Percentiles rank a stretch among this genome's conserved stretches.
These are phyloP conservation scores for Tolypocladium ophioglossoides DNA, from an alignment of 2,329 filamentous ascomycete genomes.

Conservation along the genomic window DNA sequence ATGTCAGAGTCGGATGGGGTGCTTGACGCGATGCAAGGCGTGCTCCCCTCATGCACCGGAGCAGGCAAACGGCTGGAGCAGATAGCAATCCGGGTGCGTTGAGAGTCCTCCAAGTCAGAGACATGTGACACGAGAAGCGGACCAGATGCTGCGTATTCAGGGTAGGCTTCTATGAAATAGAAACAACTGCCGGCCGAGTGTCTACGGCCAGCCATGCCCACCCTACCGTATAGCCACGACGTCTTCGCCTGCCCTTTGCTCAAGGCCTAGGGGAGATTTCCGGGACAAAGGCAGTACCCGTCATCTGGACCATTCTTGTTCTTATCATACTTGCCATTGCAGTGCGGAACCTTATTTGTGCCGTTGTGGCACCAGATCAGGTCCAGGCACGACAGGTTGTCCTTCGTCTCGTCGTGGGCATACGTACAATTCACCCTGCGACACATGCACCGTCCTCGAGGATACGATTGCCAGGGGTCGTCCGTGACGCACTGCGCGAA, in stretches of 20 bases:
- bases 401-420: not conserved
- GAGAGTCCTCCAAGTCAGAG: not conserved
- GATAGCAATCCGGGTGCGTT: no score
- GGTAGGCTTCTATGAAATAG: not conserved
- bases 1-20: not conserved
- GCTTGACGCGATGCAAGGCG: not conserved
- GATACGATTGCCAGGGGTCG: not conserved
- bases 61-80: no score
- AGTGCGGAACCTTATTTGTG: not conserved
- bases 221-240: not conserved
- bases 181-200: not conserved
- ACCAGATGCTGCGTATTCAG: not conserved
- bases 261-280: not conserved
- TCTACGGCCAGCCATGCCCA: not conserved
- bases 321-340: constrained; percentile 1
- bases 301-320: not conserved
- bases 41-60: no score
- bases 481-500: constrained; percentile 6
- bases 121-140: not conserved
- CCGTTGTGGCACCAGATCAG: constrained; percentile 1
- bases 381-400: constrained; percentile 2
- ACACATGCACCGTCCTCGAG: constrained; percentile 4
- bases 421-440: constrained; percentile 2
- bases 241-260: not conserved
- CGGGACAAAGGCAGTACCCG: constrained; percentile 7